Conservation (phyloP, 2,329 filamentous ascomycete species). For the Dichotomopilus funicola region DNA sequence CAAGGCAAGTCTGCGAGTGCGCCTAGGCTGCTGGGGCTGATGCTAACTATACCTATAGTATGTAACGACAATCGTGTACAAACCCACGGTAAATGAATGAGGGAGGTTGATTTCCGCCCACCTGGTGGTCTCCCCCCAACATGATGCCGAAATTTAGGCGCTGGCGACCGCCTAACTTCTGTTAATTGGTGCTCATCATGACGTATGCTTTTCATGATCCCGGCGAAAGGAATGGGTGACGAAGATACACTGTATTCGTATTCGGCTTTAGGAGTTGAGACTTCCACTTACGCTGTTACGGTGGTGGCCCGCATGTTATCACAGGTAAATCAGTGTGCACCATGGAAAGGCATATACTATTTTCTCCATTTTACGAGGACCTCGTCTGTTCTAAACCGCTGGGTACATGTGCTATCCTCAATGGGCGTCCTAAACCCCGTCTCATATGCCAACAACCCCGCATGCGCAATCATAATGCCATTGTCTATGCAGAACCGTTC, state of each 20-base stretch:
- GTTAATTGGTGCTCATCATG: neutral
- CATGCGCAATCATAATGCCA: conserved; percentile 99
- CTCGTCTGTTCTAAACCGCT: conserved; percentile 76
- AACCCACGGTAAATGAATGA: conserved; percentile 64
- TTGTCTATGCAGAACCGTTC: conserved; percentile 99
- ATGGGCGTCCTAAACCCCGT: conserved; percentile 72
- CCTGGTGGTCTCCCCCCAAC: neutral
- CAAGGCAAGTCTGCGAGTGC: conserved; percentile 55
- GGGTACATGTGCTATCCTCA: conserved; percentile 77
- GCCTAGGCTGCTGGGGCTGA: neutral
- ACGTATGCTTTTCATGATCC: neutral
- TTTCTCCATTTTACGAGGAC: conserved; percentile 75
- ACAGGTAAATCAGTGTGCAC: conserved; percentile 6
- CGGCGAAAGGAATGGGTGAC: neutral
- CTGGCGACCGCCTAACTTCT: no score
- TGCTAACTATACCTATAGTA: conserved; percentile 53
- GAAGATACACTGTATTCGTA: neutral
- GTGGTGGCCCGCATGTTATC: neutral
- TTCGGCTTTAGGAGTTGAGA: neutral
- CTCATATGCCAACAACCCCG: conserved; percentile 76
- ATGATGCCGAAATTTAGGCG: neutral
- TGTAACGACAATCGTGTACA: conserved; percentile 96
- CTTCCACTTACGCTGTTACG: no score
- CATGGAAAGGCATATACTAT: conserved; percentile 16
- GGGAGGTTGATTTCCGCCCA: conserved; percentile 19